Base-by-base conservation (phyloP, 176 grass and related monocot genomes). In the Carex parvula region DNA sequence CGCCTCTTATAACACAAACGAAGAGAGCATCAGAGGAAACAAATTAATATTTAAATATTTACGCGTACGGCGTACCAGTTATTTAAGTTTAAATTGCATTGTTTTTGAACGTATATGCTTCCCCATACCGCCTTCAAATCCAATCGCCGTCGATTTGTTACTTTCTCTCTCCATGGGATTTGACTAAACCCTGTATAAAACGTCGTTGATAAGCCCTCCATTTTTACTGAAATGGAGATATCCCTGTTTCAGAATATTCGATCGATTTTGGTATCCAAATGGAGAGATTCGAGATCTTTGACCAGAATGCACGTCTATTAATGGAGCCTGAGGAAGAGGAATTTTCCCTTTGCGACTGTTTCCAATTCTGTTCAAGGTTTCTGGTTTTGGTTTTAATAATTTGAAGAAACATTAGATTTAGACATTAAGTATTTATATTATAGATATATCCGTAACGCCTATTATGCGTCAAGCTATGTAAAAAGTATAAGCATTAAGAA, bases 401-500 rank as follows among this genome's bases (percentile, higher is more conserved):
- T 56, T 78, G 56, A 33, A 57, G 73, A 56, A 78, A 57, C 50
- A 32, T 54, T 83, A 16, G 20, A 52, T 83, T 83, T 83, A 44
- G 41, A 44, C 41, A 44, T 14, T 22, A 37, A 50, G 41, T 67
- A 52, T 83, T 54, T 65, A 26, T 67, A 66, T 11, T 26, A 82
- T 17, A 17, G 17, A 48, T 16, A 10, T 70, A 62, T 61, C 24
- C 30, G 8, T 62, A 69, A 83, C 20, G 41, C 22, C n/a, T 64
- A 64, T 83, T 68, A 65, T n/a, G 80, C 35, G 61, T 83, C 15
- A 83, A 83, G 64, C 13, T 68, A 83, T 63, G 60, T 52, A 83
- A 5, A 83, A 83, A 50, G 21, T 65, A 83, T 39, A 44, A 44
- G 1, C 8, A 8, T 8, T 53, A 83, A 64, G 2, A 66, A 83